These are phyloP conservation scores for Erodium maritimum DNA, from an alignment of 345 rosid species.

Conservation along the genomic window DNA sequence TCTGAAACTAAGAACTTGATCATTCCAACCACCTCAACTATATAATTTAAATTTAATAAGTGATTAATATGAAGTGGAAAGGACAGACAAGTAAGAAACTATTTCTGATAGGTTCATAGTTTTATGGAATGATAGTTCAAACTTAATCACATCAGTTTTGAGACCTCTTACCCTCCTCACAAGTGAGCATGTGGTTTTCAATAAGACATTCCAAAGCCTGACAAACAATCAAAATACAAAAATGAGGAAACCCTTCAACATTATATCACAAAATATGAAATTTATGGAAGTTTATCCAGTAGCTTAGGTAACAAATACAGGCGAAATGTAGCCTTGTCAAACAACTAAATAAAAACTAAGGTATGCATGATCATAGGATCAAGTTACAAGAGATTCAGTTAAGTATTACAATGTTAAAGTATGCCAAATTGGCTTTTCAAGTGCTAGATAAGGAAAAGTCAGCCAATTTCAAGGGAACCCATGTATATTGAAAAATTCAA, in stretches of 20 bases:
- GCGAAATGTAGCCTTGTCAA: not conserved
- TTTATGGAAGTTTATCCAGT: not conserved
- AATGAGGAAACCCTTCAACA: not conserved
- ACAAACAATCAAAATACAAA: slow-evolving; percentile 4
- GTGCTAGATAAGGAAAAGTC: not conserved
- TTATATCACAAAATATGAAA: not conserved
- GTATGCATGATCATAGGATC: not conserved
- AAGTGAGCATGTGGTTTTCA: slow-evolving; percentile 90
- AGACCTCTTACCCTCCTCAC: slow-evolving; percentile 66
- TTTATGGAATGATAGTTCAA: slow-evolving; percentile 1
- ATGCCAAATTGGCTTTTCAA: not conserved
- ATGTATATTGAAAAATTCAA: not conserved
- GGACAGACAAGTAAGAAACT: not conserved
- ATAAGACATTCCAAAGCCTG: slow-evolving; percentile 96
- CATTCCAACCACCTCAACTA: not conserved
- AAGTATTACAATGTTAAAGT: not conserved
- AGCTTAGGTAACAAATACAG: not conserved
- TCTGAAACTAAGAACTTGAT: not conserved
- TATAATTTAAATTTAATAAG: not conserved
- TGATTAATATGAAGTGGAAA: not conserved
- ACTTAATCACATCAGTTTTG: slow-evolving; percentile 4
- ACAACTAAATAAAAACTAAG: too few relatives aligned
- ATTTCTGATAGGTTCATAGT: not conserved
- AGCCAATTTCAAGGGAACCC: not conserved
- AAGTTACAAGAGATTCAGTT: not conserved